Evolutionary conservation across 371 early-diverging fungal species (phyloP).

Genomic region (Syncephalastrum racemosum): DNA sequence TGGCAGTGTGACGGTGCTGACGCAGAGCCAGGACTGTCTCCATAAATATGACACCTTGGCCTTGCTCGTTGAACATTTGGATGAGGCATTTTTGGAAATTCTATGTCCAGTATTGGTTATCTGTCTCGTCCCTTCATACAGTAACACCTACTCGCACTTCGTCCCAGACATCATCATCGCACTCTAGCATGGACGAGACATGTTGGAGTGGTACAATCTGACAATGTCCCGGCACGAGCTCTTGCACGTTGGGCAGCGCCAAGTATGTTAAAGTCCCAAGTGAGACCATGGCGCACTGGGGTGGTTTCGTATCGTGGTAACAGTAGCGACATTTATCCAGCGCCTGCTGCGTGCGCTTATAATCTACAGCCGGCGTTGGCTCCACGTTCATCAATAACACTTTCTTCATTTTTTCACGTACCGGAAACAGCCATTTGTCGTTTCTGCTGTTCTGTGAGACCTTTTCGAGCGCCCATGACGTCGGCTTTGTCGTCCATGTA

Average conservation of each 20-base stretch:
- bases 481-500: constrained; percentile 92
- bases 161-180: constrained; percentile 91
- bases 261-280: constrained; percentile 80
- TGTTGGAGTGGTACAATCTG: constrained; percentile 90
- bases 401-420: constrained; percentile 4
- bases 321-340: constrained; percentile 77
- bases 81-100: constrained; percentile 95
- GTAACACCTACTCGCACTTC: constrained; percentile 73
- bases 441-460: constrained; percentile 63
- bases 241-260: constrained; percentile 72
- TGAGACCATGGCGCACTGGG: constrained; percentile 74
- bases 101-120: constrained; percentile 20
- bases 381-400: too few species aligned
- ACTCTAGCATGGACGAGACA: constrained; percentile 75
- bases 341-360: constrained; percentile 64
- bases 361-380: constrained; percentile 41
- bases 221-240: constrained; percentile 85
- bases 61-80: constrained; percentile 76
- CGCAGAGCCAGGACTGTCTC: constrained; percentile 81
- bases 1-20: constrained; percentile 79
- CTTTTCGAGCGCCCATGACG: constrained; percentile 64
- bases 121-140: background rate
- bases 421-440: background rate
- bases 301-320: constrained; percentile 64
- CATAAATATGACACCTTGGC: constrained; percentile 78